Conservation (phyloP, 1,284 basidiomycete genomes). For the Cystobasidium sp. region DNA sequence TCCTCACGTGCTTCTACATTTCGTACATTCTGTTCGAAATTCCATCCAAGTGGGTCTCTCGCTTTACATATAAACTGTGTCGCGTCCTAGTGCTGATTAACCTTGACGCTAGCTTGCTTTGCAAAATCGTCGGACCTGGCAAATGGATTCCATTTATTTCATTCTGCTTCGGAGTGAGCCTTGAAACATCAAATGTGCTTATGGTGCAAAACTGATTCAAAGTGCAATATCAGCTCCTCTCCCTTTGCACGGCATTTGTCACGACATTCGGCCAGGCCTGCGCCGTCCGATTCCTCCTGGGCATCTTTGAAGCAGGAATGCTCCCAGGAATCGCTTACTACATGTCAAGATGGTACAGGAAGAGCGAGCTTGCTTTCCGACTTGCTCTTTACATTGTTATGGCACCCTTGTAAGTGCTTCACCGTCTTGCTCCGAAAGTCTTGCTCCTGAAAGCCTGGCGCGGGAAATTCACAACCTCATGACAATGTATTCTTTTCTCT, state of each 20-base stretch:
- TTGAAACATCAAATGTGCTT: constrained; percentile 42
- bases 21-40: constrained; percentile 58
- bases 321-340: constrained; percentile 54
- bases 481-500: constrained; percentile 8
- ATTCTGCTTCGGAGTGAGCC: constrained; percentile 48
- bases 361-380: constrained; percentile 56
- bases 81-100: neutral
- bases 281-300: constrained; percentile 30
- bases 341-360: constrained; percentile 56
- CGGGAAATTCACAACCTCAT: neutral
- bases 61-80: neutral
- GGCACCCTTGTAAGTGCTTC: constrained; percentile 47
- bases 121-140: constrained; percentile 63
- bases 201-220: neutral
- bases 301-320: constrained; percentile 49
- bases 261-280: constrained; percentile 22
- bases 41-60: constrained; percentile 56
- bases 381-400: constrained; percentile 52
- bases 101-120: constrained; percentile 61
- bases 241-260: constrained; percentile 30
- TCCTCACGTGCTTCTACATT: constrained; percentile 43
- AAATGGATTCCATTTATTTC: constrained; percentile 52
- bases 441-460: constrained; percentile 24
- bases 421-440: constrained; percentile 46
- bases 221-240: constrained; percentile 18